phyloP scores from a whole-genome alignment of 2,329 filamentous ascomycete genomes.

The Scedosporium boydii region DNA sequence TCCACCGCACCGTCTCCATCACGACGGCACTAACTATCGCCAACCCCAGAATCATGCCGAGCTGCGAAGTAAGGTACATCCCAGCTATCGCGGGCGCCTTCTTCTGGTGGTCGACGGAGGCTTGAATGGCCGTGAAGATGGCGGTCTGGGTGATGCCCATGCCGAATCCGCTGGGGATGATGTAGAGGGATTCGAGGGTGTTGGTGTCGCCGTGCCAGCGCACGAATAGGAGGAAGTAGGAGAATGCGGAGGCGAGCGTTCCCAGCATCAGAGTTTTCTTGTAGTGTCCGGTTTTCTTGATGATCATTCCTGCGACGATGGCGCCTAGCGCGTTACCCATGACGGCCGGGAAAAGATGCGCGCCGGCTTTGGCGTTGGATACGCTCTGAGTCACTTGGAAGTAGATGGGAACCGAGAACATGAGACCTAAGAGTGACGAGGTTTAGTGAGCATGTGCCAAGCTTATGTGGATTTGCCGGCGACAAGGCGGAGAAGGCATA shows the following conservation, averaged over 20 bases:
- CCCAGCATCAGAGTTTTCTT: constrained; percentile 43
- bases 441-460: too few relatives aligned
- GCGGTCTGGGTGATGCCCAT: constrained; percentile 29
- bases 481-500: too few relatives aligned
- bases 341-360: constrained; percentile 58
- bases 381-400: constrained; percentile 54
- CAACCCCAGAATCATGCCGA: constrained; percentile 29
- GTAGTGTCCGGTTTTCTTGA: constrained; percentile 51
- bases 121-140: constrained; percentile 32
- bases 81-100: constrained; percentile 30
- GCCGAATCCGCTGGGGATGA: constrained; percentile 39
- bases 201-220: constrained; percentile 52
- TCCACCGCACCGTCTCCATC: constrained; percentile 13
- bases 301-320: constrained; percentile 47
- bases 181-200: constrained; percentile 46
- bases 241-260: constrained; percentile 35
- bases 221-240: constrained; percentile 43
- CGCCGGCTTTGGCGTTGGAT: constrained; percentile 47
- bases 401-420: constrained; percentile 60
- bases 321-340: constrained; percentile 57
- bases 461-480: too few relatives aligned
- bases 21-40: constrained; percentile 27
- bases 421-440: constrained; percentile 17
- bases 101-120: constrained; percentile 25
- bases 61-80: constrained; percentile 26